Percentiles rank a stretch among this genome's conserved stretches.
Conservation (phyloP, 495 filamentous ascomycete genomes). For the Acidomyces sp. region DNA sequence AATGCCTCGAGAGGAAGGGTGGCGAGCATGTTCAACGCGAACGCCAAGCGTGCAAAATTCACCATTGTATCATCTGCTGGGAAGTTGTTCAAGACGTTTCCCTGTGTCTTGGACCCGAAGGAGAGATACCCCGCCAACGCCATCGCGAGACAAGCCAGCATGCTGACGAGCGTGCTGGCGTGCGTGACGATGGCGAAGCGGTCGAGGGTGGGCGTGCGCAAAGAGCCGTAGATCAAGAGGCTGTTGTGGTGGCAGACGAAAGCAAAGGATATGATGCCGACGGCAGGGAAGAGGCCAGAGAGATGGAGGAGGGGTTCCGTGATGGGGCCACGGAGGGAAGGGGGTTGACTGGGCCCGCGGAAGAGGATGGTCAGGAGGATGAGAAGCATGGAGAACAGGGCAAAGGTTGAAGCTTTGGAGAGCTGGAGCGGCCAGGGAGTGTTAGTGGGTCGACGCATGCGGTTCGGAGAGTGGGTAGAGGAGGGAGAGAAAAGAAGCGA, state of each 20-base stretch:
- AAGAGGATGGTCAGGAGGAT: constrained; percentile 84
- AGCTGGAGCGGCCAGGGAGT: too few relatives aligned
- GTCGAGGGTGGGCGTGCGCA: constrained; percentile 86
- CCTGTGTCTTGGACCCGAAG: constrained; percentile 80
- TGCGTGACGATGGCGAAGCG: constrained; percentile 87
- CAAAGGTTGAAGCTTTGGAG: constrained; percentile 86
- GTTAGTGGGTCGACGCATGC: too few relatives aligned
- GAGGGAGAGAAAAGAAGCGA: too few relatives aligned
- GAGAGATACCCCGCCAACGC: constrained; percentile 80
- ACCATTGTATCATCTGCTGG: constrained; percentile 78
- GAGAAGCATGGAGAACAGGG: constrained; percentile 78
- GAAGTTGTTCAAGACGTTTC: constrained; percentile 97
- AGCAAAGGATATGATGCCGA: constrained; percentile 88
- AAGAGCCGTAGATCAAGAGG: constrained; percentile 89
- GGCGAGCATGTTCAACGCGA: constrained; percentile 96
- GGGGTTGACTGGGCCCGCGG: constrained; percentile 61
- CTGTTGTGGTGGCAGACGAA: constrained; percentile 63
- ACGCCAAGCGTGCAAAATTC: constrained; percentile 86
- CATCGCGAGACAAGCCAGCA: constrained; percentile 79
- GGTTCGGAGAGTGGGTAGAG: too few relatives aligned
- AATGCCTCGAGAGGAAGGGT: constrained; percentile 93
- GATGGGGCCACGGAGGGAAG: constrained; percentile 55
- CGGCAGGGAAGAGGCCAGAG: constrained; percentile 80
- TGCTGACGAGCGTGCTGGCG: constrained; percentile 75
- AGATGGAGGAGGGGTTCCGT: constrained; percentile 56